Evolutionary conservation across 139 green algal genomes (phyloP), one percentile per base, ranked within the genome.

Genomic region (Volvox reticuliferus): DNA sequence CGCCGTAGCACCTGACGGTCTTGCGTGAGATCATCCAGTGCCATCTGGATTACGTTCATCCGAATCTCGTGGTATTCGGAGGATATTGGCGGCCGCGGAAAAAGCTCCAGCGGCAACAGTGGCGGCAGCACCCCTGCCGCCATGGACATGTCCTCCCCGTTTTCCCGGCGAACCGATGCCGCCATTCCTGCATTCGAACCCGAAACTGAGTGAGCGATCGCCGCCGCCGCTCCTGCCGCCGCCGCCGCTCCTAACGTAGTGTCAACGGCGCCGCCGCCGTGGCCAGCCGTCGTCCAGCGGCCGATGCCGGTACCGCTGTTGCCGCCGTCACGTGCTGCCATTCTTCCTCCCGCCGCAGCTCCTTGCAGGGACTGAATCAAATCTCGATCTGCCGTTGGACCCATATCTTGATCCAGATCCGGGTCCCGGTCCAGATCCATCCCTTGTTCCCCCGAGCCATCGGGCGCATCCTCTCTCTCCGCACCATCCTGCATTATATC

Each of bases 1-100:
- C 85, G 69, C 9, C 85, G 69, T 22, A 82, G 85, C 85, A 82
- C 14, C 85, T 50, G 69, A 12, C 68, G 85, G 36, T 89, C 44
- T 9, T 68, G 85, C 1, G 85, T 12, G 32, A 89, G 85, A 14
- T 82, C 69, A n/a, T n/a, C n/a, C n/a, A n/a, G n/a, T n/a, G n/a
- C n/a, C n/a, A n/a, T n/a, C n/a, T n/a, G n/a, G n/a, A n/a, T n/a
- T n/a, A n/a, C n/a, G n/a, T n/a, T n/a, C n/a, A n/a, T n/a, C n/a
- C n/a, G n/a, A n/a, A n/a, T n/a, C n/a, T n/a, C n/a, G n/a, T n/a
- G n/a, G n/a, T n/a, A n/a, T n/a, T n/a, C n/a, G n/a, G n/a, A n/a
- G n/a, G n/a, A n/a, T n/a, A n/a, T n/a, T n/a, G n/a, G 75, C 30
- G 26, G 75, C 12, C 17, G 77, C 77, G 33, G 77, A 3, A 30